A percentile compares a stretch with the other conserved stretches of the same genome.
These are phyloP conservation scores for Xylaria arbuscula DNA, from an alignment of 2,329 filamentous ascomycete genomes.

Conservation along the genomic window DNA sequence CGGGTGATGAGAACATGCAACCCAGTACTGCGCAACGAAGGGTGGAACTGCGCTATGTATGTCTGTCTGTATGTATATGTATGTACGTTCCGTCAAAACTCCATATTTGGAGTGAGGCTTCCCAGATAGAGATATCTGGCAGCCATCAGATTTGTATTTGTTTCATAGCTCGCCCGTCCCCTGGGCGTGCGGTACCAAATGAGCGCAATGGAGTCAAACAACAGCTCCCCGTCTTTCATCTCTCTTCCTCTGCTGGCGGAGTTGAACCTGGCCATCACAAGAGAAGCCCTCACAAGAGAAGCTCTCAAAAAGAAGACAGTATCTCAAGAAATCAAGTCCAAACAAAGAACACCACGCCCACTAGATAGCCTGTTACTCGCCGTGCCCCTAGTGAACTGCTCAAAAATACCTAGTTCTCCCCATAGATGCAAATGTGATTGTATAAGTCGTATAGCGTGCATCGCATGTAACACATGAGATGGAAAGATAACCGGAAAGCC, in stretches of 20 bases:
- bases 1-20: slow-evolving; percentile 10
- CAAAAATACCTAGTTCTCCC: slow-evolving; percentile 21
- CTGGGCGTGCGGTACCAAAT: slow-evolving; percentile 30
- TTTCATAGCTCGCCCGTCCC: slow-evolving; percentile 32
- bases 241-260: slow-evolving; percentile 10
- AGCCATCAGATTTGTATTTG: slow-evolving; percentile 36
- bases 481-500: slow-evolving; percentile 18
- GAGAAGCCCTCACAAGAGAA: neutral
- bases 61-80: slow-evolving; percentile 30
- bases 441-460: slow-evolving; percentile 37
- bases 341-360: slow-evolving; percentile 11
- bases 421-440: slow-evolving; percentile 37
- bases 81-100: slow-evolving; percentile 28
- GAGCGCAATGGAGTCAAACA: slow-evolving; percentile 29
- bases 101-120: slow-evolving; percentile 35
- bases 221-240: neutral
- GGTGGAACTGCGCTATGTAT: slow-evolving; percentile 32
- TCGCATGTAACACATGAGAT: slow-evolving; percentile 17
- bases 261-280: neutral
- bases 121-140: slow-evolving; percentile 17
- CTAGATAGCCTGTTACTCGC: slow-evolving; percentile 7
- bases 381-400: slow-evolving; percentile 15
- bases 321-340: slow-evolving; percentile 21
- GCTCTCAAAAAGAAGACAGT: neutral
- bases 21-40: slow-evolving; percentile 12